Evolutionary conservation across 768 basidiomycete genomes (phyloP).

Genomic region (Xerocomellus intermedius): DNA sequence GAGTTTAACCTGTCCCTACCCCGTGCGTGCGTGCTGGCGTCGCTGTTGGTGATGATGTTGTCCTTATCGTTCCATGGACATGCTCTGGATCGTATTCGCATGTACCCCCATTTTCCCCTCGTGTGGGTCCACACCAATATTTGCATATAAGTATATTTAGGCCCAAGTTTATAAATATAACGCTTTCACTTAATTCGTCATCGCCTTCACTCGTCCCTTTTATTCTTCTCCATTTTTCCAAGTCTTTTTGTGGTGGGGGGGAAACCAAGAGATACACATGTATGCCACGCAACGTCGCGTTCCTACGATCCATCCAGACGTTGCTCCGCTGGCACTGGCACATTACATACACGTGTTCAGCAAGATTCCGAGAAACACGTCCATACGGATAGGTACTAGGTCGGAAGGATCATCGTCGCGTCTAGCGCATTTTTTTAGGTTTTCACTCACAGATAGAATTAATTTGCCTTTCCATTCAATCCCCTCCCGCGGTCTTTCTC

Average conservation of each 20-base stretch:
- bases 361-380: background rate
- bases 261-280: background rate
- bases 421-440: background rate
- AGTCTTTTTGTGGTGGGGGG: background rate
- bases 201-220: background rate
- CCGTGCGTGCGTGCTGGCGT: slow-evolving; percentile 3
- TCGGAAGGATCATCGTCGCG: slow-evolving; percentile 19
- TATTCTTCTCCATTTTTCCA: background rate
- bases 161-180: slow-evolving; percentile 13
- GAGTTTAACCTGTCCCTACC: background rate
- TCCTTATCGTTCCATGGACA: slow-evolving; percentile 2
- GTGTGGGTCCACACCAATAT: background rate
- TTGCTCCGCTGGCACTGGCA: background rate
- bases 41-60: background rate
- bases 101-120: background rate
- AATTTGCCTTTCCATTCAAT: background rate
- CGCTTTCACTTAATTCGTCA: slow-evolving; percentile 1
- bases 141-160: slow-evolving; percentile 12
- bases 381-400: slow-evolving; percentile 6
- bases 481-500: background rate
- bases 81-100: slow-evolving; percentile 6
- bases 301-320: background rate
- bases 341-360: slow-evolving; percentile 7
- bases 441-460: background rate
- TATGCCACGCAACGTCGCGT: background rate